A percentile compares a stretch with the other conserved stretches of the same genome.
Evolutionary conservation across 306 rosid species (phyloP).

Genomic region (Cicer yamashitae): DNA sequence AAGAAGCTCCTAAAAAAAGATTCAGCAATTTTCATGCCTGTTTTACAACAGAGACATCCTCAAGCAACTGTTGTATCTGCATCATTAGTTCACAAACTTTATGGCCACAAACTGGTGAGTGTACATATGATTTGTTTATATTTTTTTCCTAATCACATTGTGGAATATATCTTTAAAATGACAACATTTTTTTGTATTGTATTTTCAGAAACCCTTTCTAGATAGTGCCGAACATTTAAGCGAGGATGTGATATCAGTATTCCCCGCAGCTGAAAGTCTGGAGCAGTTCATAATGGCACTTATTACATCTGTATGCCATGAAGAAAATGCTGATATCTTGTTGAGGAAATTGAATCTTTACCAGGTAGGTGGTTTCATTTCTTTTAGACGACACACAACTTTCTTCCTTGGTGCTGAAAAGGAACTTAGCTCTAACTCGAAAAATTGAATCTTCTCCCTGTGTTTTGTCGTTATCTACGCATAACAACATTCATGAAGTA

Average conservation of each 20-base stretch:
- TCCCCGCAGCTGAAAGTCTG: constrained; percentile 92
- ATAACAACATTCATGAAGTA: constrained; percentile 9
- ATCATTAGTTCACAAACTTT: constrained; percentile 89
- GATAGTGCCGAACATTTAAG: constrained; percentile 87
- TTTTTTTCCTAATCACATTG: constrained; percentile 23
- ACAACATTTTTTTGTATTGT: constrained; percentile 29
- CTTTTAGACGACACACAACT: constrained; percentile 4
- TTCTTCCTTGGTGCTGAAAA: constrained; percentile 22
- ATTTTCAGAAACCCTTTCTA: constrained; percentile 87
- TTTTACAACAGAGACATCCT: constrained; percentile 90
- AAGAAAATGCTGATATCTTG: constrained; percentile 75
- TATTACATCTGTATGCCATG: constrained; percentile 75
- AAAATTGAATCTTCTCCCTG: constrained; percentile 37
- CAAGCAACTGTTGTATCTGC: constrained; percentile 83
- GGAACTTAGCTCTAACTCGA: constrained; percentile 20
- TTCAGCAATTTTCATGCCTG: constrained; percentile 75
- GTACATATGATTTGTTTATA: constrained; percentile 27
- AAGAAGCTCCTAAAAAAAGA: constrained; percentile 85
- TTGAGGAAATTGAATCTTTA: constrained; percentile 76
- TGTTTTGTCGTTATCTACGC: constrained; percentile 3
- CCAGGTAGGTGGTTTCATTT: constrained; percentile 61
- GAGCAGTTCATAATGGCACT: constrained; percentile 83
- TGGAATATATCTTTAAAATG: constrained; percentile 42
- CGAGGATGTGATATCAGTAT: constrained; percentile 91
- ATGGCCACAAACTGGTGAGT: constrained; percentile 90